Base-by-base conservation (phyloP, 2,329 filamentous ascomycete genomes). In the Fusarium nygamai region DNA sequence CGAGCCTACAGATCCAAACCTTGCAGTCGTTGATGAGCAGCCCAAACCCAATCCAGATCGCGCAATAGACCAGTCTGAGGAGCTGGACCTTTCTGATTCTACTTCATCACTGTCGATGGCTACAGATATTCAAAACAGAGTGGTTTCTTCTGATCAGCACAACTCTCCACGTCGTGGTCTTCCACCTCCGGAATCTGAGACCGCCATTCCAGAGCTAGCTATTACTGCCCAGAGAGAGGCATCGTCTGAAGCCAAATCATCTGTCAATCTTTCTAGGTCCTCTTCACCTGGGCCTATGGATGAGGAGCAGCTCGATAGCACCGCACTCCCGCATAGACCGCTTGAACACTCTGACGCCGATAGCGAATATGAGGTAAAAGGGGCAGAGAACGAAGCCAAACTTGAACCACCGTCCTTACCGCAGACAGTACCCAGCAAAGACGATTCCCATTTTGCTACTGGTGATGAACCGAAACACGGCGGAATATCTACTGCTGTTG, bases 301-400 rank as follows among this genome's bases (percentile, higher is more conserved):
- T 27, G 62, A 69, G 43, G 38, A 61, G 48, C 53, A 50, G 19
- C 31, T 48, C n/a, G n/a, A 24, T 22, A 24, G 61, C 14, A 22
- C n/a, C 17, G 24, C n/a, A 29, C 36, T 36, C 12, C 46, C 34
- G 2, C 41, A 47, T 46, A 34, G n/a, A 50, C 24, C 33, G 12
- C 39, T 20, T 20, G 46, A 41, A 17, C 39, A 34, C n/a, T 50
- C 43, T 16, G 64, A 70, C 31, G 27, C 57, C 20, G 69, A 73
- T 6, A 73, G 51, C 29, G 69, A 72, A 27, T 36, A 54, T 16
- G 48, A 73, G 46, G 53, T 17, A 44, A 57, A 62, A 19, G 29
- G 31, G 22, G 38, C 27, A 20, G 46, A 73, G 24, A 44, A 34
- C 29, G 46, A 44, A 31, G 34, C 34, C 27, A 43, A 61, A 31